These are phyloP conservation scores for Xanthoparmelia taractica DNA, from an alignment of 495 filamentous ascomycete genomes.

Conservation along the genomic window DNA sequence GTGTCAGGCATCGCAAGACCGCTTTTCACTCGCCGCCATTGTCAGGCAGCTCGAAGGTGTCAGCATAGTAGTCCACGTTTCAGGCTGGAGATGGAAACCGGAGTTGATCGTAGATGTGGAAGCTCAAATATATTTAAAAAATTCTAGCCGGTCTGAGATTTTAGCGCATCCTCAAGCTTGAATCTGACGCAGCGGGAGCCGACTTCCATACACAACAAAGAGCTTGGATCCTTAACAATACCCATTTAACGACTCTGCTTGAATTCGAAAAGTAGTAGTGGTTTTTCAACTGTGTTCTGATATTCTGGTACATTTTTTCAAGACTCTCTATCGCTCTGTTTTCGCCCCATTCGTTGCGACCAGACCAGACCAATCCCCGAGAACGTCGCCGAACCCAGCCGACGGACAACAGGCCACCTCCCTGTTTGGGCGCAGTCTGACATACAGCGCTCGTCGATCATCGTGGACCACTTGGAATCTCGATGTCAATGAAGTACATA, in stretches of 20 bases:
- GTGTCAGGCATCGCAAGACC: no score
- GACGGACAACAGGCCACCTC: conserved; percentile 8
- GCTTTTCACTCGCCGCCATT: neutral
- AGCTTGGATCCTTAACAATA: neutral
- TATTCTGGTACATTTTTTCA: neutral
- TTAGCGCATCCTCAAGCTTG: neutral
- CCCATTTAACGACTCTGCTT: neutral
- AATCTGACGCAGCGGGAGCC: conserved; percentile 2
- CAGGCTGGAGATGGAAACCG: neutral
- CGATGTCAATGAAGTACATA: conserved; percentile 4
- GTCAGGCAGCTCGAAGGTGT: neutral
- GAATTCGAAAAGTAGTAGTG: neutral
- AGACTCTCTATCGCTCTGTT: neutral
- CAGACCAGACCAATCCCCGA: conserved; percentile 27
- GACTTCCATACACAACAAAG: neutral
- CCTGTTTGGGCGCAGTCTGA: neutral
- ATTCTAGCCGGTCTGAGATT: neutral
- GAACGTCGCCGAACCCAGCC: conserved; percentile 24
- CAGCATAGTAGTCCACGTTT: neutral
- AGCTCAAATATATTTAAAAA: neutral
- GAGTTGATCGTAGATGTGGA: neutral
- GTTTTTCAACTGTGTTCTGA: neutral
- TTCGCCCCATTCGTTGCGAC: conserved; percentile 29
- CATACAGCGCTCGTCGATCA: neutral
- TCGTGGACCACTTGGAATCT: neutral